phyloP scores from a whole-genome alignment of 2,329 filamentous ascomycete genomes.

The Biscogniauxia sp. region DNA sequence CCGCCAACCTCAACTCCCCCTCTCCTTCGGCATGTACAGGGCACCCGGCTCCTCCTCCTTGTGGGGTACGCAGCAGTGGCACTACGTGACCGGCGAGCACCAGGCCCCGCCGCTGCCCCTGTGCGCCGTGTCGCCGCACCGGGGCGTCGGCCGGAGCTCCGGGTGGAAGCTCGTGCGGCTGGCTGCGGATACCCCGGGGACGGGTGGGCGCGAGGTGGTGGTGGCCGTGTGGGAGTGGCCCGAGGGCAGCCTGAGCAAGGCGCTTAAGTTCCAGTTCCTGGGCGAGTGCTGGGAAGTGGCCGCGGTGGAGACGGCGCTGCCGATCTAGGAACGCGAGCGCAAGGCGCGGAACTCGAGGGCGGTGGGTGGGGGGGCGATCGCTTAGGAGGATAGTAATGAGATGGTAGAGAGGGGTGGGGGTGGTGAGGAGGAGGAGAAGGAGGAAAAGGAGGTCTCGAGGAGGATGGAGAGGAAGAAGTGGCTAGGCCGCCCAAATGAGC shows the following conservation, averaged over 20 bases:
- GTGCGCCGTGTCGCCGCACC: conserved; percentile 32
- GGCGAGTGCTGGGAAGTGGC: conserved; percentile 43
- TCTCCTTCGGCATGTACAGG: conserved; percentile 33
- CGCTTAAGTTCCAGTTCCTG: conserved; percentile 39
- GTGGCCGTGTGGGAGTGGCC: conserved; percentile 37
- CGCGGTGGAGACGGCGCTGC: conserved; percentile 39
- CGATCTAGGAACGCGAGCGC: conserved; percentile 29
- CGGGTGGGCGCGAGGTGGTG: conserved; percentile 42
- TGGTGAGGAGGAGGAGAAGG: no score
- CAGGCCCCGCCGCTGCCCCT: conserved; percentile 28
- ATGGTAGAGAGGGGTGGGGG: neutral
- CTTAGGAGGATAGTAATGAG: neutral
- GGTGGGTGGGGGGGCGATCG: no score
- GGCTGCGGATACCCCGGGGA: conserved; percentile 20
- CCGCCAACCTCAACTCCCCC: conserved; percentile 23
- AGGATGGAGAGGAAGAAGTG: no score
- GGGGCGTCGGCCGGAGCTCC: conserved; percentile 23
- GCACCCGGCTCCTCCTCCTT: no score
- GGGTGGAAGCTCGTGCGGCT: conserved; percentile 45
- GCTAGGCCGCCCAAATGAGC: no score
- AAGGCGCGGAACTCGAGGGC: neutral
- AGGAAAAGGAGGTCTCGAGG: no score
- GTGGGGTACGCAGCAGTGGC: conserved; percentile 3
- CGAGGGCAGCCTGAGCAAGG: conserved; percentile 33
- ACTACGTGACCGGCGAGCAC: conserved; percentile 31